These are phyloP conservation scores for Lathyrus aphaca DNA, from an alignment of 306 rosid genomes.

Conservation along the genomic window DNA sequence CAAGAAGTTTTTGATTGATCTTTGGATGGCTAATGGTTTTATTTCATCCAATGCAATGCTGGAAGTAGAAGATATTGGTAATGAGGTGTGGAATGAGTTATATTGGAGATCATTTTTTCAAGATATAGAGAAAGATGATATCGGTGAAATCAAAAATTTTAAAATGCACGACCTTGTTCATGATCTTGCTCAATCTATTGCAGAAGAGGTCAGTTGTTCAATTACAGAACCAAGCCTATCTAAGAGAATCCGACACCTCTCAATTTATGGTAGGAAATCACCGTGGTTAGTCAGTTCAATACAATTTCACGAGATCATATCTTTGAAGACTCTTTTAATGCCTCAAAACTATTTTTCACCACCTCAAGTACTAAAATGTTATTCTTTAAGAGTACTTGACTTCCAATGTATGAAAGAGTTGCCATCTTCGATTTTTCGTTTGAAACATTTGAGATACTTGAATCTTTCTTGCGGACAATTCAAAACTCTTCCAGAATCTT, in stretches of 20 bases:
- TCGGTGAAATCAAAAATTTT: background rate
- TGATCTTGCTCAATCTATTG: background rate
- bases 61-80: background rate
- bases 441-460: background rate
- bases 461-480: background rate
- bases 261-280: background rate
- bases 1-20: no score
- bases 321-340: background rate
- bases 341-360: fast-evolving
- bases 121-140: background rate
- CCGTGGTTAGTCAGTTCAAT: no score
- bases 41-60: background rate
- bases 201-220: background rate
- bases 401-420: background rate
- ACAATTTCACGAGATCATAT: background rate
- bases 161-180: background rate
- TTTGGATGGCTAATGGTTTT: no score
- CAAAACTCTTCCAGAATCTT: background rate
- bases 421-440: background rate
- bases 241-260: background rate
- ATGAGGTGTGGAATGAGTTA: background rate
- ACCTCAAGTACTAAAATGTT: background rate
- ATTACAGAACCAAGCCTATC: background rate
- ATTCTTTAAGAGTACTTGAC: background rate
- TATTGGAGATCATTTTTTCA: background rate